Evolutionary conservation across 148 eudicot species (phyloP), one percentile per base, ranked within the genome.

Genomic region (Diospyros lotus): DNA sequence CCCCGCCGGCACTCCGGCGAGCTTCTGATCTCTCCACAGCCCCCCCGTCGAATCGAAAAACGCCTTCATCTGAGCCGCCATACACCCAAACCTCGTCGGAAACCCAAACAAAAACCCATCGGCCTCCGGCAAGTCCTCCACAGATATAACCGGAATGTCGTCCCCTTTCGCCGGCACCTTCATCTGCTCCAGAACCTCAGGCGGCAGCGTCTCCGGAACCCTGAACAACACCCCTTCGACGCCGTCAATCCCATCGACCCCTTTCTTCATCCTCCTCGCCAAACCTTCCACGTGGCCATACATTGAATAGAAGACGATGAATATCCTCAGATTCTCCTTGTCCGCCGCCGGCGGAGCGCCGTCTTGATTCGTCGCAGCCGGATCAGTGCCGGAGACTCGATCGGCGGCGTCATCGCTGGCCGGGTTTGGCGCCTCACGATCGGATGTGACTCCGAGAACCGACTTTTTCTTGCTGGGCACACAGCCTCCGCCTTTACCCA

Each of bases 41-140:
- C 78, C 74, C 43, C 93, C 97, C 1, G 94, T 91, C 9, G 97
- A 88, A 66, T 94, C 98, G 10, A 89, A 94, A 65, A 94, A 94
- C 6, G 98, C 95, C 86, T 94, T 91, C 98, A 94, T 94, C 79
- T 94, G 98, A 4, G 91, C 97, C 41, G 97, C 94, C 98, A 94
- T 94, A 65, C 85, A 82, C 4, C 98, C 98, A 48, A 85, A 94
- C 89, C 98, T 86, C 4, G 98, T 91, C 68, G 98, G 98, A 66
- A 94, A 94, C 73, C 97, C 97, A 45, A 94, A 94, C 85, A 94
- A 68, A 4, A 94, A 72, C 69, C 95, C 98, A 15, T 89, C 94
- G 5, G 88, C 95, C 1, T 40, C 72, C 2, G 43, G 78, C 41
- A 94, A 66, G 53, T 87, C 91, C 46, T 68, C 82, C 70, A 86